These are phyloP conservation scores for Eimeria praecox DNA, from an alignment of 169 alveolate genomes.

Conservation along the genomic window DNA sequence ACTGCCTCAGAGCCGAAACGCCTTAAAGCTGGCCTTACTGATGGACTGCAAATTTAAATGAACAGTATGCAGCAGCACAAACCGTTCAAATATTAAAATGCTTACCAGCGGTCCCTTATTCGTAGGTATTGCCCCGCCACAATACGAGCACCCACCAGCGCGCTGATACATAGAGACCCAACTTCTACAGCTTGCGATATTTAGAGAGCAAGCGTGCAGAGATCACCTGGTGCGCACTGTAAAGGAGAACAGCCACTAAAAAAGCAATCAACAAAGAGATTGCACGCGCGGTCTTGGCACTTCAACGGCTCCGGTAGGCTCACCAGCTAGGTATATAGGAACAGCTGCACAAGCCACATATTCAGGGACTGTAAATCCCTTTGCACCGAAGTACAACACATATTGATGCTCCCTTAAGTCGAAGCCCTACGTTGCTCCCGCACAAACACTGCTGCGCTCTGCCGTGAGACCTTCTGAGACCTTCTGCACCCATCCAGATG, in stretches of 20 bases:
- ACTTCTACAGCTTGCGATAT: not conserved
- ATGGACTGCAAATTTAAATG: not conserved
- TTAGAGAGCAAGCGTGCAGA: not conserved
- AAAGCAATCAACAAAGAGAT: too few species aligned
- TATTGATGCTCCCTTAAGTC: too few species aligned
- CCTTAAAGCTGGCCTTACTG: not conserved
- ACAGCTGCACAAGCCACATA: not conserved
- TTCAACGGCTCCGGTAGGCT: not conserved
- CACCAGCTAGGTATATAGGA: not conserved
- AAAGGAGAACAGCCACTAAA: not conserved
- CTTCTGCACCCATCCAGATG: not conserved
- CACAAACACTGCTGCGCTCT: too few species aligned
- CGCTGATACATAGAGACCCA: not conserved
- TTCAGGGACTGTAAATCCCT: too few species aligned
- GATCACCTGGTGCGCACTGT: not conserved
- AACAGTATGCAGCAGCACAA: not conserved
- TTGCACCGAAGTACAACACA: too few species aligned
- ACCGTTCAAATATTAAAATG: not conserved
- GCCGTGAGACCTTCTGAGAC: not conserved
- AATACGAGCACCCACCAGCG: not conserved
- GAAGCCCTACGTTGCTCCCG: too few species aligned
- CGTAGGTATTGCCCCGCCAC: not conserved
- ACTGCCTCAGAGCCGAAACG: not conserved
- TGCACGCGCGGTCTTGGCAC: not conserved
- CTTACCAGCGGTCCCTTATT: not conserved